Conservation (phyloP, 2,329 filamentous ascomycete genomes). For the Colletotrichum eremochloae region DNA sequence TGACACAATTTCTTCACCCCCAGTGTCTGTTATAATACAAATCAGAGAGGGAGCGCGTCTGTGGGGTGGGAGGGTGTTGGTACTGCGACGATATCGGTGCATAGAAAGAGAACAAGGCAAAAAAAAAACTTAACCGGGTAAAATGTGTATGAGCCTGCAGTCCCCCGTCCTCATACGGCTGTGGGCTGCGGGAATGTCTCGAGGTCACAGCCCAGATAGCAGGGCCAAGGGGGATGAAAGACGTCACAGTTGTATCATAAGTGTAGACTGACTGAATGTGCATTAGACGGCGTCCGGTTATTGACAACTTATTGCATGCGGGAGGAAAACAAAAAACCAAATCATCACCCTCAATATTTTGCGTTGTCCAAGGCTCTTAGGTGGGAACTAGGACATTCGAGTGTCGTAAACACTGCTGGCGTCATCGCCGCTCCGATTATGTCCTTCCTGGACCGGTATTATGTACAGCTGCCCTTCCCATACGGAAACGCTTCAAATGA, state of each 20-base stretch:
- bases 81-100: conserved; percentile 33
- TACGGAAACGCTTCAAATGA: conserved; percentile 18
- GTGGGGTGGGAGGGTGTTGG: neutral
- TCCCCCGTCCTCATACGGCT: neutral
- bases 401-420: conserved; percentile 10
- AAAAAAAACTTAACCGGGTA: neutral
- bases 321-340: conserved; percentile 4
- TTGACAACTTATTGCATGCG: conserved; percentile 45
- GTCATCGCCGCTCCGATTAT: conserved; percentile 18
- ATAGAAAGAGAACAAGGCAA: conserved; percentile 4
- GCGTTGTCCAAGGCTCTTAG: neutral
- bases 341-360: conserved; percentile 20
- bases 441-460: conserved; percentile 31
- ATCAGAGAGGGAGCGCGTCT: neutral
- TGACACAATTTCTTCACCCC: too few relatives aligned
- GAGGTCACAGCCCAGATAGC: neutral
- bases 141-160: neutral
- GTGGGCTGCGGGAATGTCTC: neutral
- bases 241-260: conserved; percentile 56
- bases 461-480: conserved; percentile 18
- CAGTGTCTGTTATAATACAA: conserved; percentile 31
- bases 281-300: conserved; percentile 60
- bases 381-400: neutral
- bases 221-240: conserved; percentile 11
- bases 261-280: conserved; percentile 57